Evolutionary conservation across 352 stramenopile species (phyloP).

Genomic region (Phytophthora litchii): DNA sequence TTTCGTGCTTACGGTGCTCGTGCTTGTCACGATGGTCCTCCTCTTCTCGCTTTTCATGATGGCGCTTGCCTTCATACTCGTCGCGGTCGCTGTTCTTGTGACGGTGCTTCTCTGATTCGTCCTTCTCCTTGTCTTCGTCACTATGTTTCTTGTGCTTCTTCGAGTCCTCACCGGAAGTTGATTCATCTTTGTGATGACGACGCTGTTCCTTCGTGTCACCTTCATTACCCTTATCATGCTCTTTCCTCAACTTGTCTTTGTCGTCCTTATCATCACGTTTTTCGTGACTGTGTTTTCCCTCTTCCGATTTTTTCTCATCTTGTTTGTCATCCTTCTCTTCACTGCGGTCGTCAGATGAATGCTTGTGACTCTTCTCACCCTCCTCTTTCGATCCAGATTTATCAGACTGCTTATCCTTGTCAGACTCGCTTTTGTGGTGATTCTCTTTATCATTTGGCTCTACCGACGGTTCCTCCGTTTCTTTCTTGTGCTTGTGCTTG

Average conservation of each 20-base stretch:
- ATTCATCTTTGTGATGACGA: conserved; percentile 7
- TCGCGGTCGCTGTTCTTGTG: conserved; percentile 6
- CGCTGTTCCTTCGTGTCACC: conserved; percentile 13
- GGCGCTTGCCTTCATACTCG: conserved; percentile 6
- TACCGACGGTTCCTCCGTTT: conserved; percentile 11
- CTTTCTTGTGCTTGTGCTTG: conserved; percentile 22
- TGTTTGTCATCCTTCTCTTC: conserved; percentile 13
- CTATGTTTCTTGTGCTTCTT: conserved; percentile 15
- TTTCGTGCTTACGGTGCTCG: conserved; percentile 2
- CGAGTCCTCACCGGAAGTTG: conserved; percentile 2
- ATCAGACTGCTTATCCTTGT: conserved; percentile 16
- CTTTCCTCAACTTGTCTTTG: conserved; percentile 4
- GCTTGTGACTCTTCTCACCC: conserved; percentile 15
- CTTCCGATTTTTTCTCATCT: conserved; percentile 12
- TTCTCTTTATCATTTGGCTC: conserved; percentile 9
- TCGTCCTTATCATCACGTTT: conserved; percentile 18
- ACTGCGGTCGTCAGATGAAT: conserved; percentile 14
- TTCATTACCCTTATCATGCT: conserved; percentile 9
- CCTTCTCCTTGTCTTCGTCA: not conserved
- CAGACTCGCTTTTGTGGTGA: conserved; percentile 7
- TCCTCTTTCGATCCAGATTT: conserved; percentile 13
- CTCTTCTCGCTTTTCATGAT: conserved; percentile 4
- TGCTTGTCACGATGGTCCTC: conserved; percentile 4
- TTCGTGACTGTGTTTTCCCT: conserved; percentile 1
- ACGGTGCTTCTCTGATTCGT: not conserved